phyloP scores from a whole-genome alignment of 345 rosid genomes.

The Laguncularia racemosa region DNA sequence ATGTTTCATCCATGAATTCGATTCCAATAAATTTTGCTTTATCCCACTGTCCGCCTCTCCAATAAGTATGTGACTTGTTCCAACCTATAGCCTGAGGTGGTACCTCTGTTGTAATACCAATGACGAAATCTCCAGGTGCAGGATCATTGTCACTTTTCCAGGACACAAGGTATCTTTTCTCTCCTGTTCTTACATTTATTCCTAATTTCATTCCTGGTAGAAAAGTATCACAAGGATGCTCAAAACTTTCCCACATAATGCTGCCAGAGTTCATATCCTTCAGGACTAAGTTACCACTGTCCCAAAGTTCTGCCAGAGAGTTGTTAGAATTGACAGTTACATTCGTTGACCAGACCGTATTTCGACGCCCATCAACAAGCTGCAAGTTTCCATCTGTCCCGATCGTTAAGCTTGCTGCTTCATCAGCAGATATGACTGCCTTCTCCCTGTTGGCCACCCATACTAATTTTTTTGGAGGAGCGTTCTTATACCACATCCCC shows the following conservation, averaged over 20 bases:
- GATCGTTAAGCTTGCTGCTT: slow-evolving; percentile 15
- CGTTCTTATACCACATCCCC: slow-evolving; percentile 9
- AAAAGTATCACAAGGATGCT: slow-evolving; percentile 31
- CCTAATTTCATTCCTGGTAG: slow-evolving; percentile 32
- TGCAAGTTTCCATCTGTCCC: slow-evolving; percentile 15
- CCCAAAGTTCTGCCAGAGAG: slow-evolving; percentile 18
- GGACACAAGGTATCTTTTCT: slow-evolving; percentile 16
- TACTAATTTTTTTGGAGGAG: slow-evolving; percentile 9
- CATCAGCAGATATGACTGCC: slow-evolving; percentile 17
- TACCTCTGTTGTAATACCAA: slow-evolving; percentile 15
- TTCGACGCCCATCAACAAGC: slow-evolving; percentile 12
- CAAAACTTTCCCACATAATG: slow-evolving; percentile 34
- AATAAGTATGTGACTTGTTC: slow-evolving; percentile 2
- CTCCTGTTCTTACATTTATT: slow-evolving; percentile 9
- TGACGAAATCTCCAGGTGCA: slow-evolving; percentile 12
- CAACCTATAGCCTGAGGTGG: slow-evolving; percentile 22
- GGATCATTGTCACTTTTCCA: slow-evolving; percentile 31
- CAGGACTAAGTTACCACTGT: slow-evolving; percentile 29
- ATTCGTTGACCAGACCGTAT: slow-evolving; percentile 22
- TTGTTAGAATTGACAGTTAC: slow-evolving; percentile 5
- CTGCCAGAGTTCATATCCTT: slow-evolving; percentile 4
- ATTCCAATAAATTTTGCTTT: slow-evolving; percentile 8
- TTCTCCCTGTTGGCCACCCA: slow-evolving; percentile 38
- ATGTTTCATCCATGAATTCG: background rate
- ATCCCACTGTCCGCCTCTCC: slow-evolving; percentile 16